Percentiles rank a stretch among this genome's conserved stretches.
Evolutionary conservation across 305 asterid genomes (phyloP).

Genomic region (Solanum hybrid): DNA sequence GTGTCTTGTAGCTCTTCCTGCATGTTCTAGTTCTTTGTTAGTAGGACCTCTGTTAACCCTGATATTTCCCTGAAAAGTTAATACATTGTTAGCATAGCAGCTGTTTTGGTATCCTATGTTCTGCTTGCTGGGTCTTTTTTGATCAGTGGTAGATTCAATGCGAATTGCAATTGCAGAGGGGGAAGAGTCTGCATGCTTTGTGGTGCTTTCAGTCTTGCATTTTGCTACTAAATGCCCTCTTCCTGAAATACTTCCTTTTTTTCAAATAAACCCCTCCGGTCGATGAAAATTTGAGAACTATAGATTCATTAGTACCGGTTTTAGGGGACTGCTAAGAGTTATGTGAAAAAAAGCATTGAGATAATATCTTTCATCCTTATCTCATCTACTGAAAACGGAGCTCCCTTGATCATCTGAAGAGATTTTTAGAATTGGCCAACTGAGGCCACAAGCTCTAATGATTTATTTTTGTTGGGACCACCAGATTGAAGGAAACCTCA

Average conservation of each 20-base stretch:
- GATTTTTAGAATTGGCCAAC: neutral
- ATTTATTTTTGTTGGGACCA: neutral
- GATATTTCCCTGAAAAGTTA: neutral
- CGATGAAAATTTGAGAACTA: neutral
- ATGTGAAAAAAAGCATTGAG: neutral
- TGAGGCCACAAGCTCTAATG: neutral
- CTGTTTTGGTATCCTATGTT: neutral
- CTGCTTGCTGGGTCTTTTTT: neutral
- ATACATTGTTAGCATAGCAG: neutral
- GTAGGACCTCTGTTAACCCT: neutral
- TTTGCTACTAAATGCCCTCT: neutral
- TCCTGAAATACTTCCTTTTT: neutral
- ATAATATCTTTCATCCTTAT: neutral
- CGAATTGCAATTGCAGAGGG: neutral
- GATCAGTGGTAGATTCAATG: neutral
- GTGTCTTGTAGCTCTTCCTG: neutral
- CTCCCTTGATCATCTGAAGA: neutral
- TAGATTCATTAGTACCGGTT: neutral
- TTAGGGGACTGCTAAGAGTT: neutral
- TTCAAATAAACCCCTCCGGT: neutral
- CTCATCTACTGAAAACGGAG: neutral
- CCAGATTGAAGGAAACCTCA: neutral
- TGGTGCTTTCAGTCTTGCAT: neutral
- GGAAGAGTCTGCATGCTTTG: neutral
- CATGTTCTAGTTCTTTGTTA: neutral